Percentiles rank a stretch among this genome's conserved stretches.
Evolutionary conservation across 2,329 filamentous ascomycete genomes (phyloP).

Genomic region (Paracoccidioides brasiliensis): DNA sequence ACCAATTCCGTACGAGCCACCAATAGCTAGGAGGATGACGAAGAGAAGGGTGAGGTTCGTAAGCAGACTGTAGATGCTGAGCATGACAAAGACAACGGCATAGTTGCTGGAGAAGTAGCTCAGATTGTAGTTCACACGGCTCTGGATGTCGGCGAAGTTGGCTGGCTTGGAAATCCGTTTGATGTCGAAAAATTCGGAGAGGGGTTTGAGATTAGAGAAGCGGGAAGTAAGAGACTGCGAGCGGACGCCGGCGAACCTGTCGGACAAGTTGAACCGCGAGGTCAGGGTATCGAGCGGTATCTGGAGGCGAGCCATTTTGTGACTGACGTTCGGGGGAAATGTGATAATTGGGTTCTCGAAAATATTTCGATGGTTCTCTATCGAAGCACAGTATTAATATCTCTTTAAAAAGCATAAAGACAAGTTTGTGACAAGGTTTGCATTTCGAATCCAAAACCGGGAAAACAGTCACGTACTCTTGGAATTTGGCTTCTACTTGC

Average conservation of each 20-base stretch:
- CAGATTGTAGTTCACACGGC: slow-evolving; percentile 91
- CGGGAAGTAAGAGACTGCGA: slow-evolving; percentile 65
- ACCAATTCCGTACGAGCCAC: slow-evolving; percentile 81
- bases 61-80: slow-evolving; percentile 87
- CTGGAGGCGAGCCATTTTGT: slow-evolving; percentile 69
- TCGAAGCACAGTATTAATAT: not conserved
- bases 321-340: not conserved
- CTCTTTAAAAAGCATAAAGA: not conserved
- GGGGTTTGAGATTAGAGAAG: slow-evolving; percentile 82
- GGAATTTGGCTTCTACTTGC: not conserved
- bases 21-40: slow-evolving; percentile 76
- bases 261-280: slow-evolving; percentile 72
- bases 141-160: slow-evolving; percentile 83
- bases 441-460: not conserved
- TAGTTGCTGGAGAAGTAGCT: slow-evolving; percentile 98
- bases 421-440: not conserved
- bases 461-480: not conserved
- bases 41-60: slow-evolving; percentile 80
- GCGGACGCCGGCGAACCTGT: slow-evolving; percentile 74
- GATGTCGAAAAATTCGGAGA: slow-evolving; percentile 89
- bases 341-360: not conserved
- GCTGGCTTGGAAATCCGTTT: slow-evolving; percentile 90
- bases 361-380: not conserved
- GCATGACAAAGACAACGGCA: slow-evolving; percentile 81
- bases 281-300: slow-evolving; percentile 87